Conservation (phyloP, 495 filamentous ascomycete genomes). For the Cercophora samala region DNA sequence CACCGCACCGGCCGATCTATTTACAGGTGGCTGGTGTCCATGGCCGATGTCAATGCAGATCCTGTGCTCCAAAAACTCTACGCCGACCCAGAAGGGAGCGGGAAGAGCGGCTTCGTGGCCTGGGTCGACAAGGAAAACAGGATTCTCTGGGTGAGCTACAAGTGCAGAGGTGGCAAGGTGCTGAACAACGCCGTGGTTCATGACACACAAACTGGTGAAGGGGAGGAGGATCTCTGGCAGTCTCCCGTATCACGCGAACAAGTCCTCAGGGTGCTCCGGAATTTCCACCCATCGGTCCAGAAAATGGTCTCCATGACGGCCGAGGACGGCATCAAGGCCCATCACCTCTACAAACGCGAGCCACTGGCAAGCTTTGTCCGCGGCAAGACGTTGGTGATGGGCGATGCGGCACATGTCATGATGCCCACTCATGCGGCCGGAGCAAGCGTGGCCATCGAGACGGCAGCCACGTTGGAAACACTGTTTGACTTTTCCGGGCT, state of each 20-base stretch:
- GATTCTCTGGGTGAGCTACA: conserved; percentile 43
- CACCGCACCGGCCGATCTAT: conserved; percentile 35
- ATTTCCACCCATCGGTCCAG: conserved; percentile 26
- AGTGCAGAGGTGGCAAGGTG: conserved; percentile 38
- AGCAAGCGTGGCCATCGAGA: conserved; percentile 29
- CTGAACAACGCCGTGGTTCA: conserved; percentile 35
- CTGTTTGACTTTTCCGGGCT: conserved; percentile 22
- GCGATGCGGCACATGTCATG: conserved; percentile 36
- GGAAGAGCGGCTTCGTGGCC: conserved; percentile 30
- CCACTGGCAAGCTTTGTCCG: conserved; percentile 27
- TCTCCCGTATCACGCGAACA: conserved; percentile 15
- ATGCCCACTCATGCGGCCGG: conserved; percentile 33
- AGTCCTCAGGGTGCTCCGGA: conserved; percentile 23
- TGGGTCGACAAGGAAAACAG: conserved; percentile 30
- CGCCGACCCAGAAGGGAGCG: neutral
- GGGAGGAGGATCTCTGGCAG: conserved; percentile 22
- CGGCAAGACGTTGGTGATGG: conserved; percentile 27
- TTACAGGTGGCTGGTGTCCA: conserved; percentile 49
- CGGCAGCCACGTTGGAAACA: conserved; percentile 27
- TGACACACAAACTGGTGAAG: conserved; percentile 22
- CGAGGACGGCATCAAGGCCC: conserved; percentile 34
- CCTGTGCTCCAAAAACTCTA: conserved; percentile 30
- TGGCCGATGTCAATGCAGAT: conserved; percentile 35
- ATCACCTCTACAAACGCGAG: conserved; percentile 28
- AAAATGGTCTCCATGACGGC: conserved; percentile 26